phyloP scores from a whole-genome alignment of 768 basidiomycete genomes.

The Suillus paluster region DNA sequence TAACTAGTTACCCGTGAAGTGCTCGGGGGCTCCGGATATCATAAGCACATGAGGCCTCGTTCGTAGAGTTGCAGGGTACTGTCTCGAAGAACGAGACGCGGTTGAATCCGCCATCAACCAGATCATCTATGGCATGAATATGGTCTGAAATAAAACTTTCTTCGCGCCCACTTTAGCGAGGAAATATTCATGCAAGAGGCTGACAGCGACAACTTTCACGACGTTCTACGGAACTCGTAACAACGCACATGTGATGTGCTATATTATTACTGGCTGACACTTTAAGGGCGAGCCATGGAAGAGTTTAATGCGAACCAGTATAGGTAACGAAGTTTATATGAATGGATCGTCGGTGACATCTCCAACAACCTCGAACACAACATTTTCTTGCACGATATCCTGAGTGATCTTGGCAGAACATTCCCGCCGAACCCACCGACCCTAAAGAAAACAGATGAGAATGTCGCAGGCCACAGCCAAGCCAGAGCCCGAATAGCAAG shows the following conservation, averaged over 20 bases:
- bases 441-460: conserved; percentile 20
- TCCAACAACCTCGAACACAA: conserved; percentile 28
- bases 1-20: not conserved
- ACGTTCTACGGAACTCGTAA: not conserved
- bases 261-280: no score
- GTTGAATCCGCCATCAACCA: no score
- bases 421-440: conserved; percentile 23
- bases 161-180: not conserved
- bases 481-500: not conserved
- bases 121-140: no score
- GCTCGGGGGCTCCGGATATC: not conserved
- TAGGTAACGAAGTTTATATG: not conserved
- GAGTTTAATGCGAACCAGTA: not conserved
- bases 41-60: not conserved
- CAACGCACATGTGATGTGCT: not conserved
- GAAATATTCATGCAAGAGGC: no score
- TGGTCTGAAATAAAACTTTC: not conserved
- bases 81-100: no score
- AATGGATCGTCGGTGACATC: conserved; percentile 12
- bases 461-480: not conserved
- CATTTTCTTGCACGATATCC: conserved; percentile 2
- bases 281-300: not conserved
- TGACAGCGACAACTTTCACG: no score
- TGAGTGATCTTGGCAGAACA: not conserved
- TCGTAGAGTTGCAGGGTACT: no score